Percentiles rank a stretch among this genome's conserved stretches.
Conservation (phyloP, 495 filamentous ascomycete species). For the Aspergillus carlsbadensis region DNA sequence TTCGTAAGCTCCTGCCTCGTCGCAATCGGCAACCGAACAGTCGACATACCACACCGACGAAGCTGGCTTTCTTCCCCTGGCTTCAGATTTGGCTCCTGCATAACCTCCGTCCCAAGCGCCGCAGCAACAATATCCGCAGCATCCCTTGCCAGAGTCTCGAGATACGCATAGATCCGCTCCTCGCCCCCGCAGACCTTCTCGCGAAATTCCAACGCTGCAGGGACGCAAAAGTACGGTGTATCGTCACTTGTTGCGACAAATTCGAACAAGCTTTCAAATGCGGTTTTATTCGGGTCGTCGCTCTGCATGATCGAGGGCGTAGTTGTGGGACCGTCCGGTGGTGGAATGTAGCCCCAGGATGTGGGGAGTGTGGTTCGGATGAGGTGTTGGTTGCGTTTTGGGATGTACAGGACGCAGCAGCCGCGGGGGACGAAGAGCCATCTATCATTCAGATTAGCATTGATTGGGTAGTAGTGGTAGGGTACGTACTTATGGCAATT, state of each 20-base stretch:
- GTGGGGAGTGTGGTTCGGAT: slow-evolving; percentile 76
- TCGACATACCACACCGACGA: slow-evolving; percentile 57
- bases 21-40: slow-evolving; percentile 69
- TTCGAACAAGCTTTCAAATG: slow-evolving; percentile 69
- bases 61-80: slow-evolving; percentile 53
- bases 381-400: slow-evolving; percentile 66
- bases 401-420: slow-evolving; percentile 78
- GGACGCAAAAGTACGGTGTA: slow-evolving; percentile 66
- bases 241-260: slow-evolving; percentile 76
- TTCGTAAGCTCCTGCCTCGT: not conserved
- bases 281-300: slow-evolving; percentile 39
- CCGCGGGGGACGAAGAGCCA: slow-evolving; percentile 83
- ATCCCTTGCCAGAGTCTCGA: slow-evolving; percentile 51
- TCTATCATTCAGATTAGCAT: slow-evolving; percentile 29
- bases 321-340: slow-evolving; percentile 12
- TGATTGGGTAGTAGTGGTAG: not conserved
- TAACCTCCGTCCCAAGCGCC: slow-evolving; percentile 65
- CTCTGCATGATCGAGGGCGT: not conserved
- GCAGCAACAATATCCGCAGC: slow-evolving; percentile 58
- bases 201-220: slow-evolving; percentile 68
- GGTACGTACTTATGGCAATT: slow-evolving; percentile 76
- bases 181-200: slow-evolving; percentile 72
- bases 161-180: slow-evolving; percentile 60
- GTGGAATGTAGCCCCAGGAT: slow-evolving; percentile 53
- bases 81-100: slow-evolving; percentile 18